Conservation (phyloP, 2,329 filamentous ascomycete genomes). For the Fusarium drepaniforme region DNA sequence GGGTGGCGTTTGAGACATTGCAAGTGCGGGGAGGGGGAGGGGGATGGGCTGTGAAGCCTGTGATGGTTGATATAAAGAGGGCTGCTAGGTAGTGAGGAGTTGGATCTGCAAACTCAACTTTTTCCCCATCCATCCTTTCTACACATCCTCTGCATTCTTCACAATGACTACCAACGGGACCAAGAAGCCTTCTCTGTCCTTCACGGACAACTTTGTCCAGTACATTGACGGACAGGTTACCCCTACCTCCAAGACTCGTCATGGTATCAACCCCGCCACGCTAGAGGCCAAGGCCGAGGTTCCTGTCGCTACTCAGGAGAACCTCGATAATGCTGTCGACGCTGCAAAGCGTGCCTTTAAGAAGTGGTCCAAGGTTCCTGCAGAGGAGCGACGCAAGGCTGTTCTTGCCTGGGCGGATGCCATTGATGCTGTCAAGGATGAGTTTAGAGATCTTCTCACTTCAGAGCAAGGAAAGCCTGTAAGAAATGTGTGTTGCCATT, state of each 20-base stretch:
- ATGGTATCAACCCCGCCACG: constrained; percentile 47
- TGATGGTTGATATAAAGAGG: constrained; percentile 4
- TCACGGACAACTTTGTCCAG: constrained; percentile 37
- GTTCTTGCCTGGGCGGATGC: constrained; percentile 43
- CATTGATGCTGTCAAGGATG: constrained; percentile 29
- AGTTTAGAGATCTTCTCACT: constrained; percentile 40
- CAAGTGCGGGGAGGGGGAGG: constrained; percentile 21
- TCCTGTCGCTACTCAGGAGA: constrained; percentile 39
- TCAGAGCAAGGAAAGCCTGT: constrained; percentile 49
- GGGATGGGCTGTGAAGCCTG: neutral
- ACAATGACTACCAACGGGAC: constrained; percentile 28
- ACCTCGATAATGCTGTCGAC: constrained; percentile 42
- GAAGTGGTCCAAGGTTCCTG: constrained; percentile 43
- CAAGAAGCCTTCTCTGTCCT: constrained; percentile 11
- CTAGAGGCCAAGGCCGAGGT: constrained; percentile 47
- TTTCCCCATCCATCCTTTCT: neutral
- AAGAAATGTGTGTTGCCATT: neutral
- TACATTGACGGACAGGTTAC: constrained; percentile 39
- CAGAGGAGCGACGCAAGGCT: constrained; percentile 37
- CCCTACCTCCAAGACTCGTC: constrained; percentile 30
- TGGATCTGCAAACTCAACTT: neutral
- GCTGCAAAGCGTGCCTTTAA: constrained; percentile 42
- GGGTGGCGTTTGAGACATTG: neutral
- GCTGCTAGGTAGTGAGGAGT: neutral
- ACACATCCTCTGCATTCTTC: neutral